Conservation (phyloP, 768 basidiomycete genomes). For the Serendipita indica region DNA sequence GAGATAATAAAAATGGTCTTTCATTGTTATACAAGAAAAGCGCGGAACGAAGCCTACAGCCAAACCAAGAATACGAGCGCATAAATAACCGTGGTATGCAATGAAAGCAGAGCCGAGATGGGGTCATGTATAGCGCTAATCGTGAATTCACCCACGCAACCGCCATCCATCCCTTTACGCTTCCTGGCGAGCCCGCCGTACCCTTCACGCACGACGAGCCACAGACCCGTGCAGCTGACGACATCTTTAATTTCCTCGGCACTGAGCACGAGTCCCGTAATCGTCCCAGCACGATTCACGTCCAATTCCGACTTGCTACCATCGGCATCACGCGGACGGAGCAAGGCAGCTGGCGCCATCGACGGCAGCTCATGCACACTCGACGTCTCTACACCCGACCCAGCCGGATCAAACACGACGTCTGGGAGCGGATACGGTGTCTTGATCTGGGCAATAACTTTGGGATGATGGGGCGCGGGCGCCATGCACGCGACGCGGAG, state of each 20-base stretch:
- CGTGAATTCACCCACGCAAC: constrained; percentile 13
- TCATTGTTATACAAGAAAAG: no score
- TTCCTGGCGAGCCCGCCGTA: constrained; percentile 25
- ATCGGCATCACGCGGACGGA: neutral
- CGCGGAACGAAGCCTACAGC: no score
- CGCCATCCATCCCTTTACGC: constrained; percentile 17
- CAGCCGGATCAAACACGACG: constrained; percentile 20
- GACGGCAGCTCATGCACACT: neutral
- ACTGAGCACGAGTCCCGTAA: constrained; percentile 21
- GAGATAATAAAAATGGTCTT: no score
- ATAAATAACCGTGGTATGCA: neutral
- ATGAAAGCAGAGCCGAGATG: neutral
- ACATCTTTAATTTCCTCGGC: constrained; percentile 29
- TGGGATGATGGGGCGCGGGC: constrained; percentile 31
- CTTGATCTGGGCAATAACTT: constrained; percentile 26
- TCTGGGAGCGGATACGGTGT: constrained; percentile 25
- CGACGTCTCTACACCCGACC: constrained; percentile 8
- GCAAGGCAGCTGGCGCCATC: neutral
- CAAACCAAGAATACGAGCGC: neutral
- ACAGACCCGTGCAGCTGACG: constrained; percentile 26
- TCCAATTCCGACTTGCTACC: neutral
- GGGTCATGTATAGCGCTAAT: no score
- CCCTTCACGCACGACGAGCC: constrained; percentile 27
- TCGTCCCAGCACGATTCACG: neutral
- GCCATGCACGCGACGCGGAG: constrained; percentile 25